Evolutionary conservation across 805 yeast genomes (phyloP).

Genomic region (Komagataella kurtzmanii): DNA sequence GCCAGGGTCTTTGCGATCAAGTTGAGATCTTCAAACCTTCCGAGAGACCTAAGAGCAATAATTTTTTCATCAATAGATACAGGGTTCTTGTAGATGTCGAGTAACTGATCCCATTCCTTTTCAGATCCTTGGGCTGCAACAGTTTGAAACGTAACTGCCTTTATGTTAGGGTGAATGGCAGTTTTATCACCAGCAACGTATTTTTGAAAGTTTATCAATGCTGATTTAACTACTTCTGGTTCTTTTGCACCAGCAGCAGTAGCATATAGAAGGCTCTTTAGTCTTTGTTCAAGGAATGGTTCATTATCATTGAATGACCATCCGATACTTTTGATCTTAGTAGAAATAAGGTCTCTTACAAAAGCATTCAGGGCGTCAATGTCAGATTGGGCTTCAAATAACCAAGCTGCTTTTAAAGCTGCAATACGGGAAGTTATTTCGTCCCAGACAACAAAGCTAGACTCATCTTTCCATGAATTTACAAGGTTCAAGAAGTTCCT

Average conservation of each 20-base stretch:
- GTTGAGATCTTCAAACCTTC: slow-evolving; percentile 40
- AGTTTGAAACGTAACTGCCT: slow-evolving; percentile 49
- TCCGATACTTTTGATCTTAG: slow-evolving; percentile 44
- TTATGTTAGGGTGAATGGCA: slow-evolving; percentile 65
- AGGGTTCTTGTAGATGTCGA: slow-evolving; percentile 47
- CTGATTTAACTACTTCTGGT: slow-evolving; percentile 29
- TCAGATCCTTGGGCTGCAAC: slow-evolving; percentile 54
- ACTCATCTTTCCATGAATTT: slow-evolving; percentile 44
- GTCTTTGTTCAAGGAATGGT: slow-evolving; percentile 47
- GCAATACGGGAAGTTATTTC: slow-evolving; percentile 37
- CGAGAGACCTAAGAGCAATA: slow-evolving; percentile 57
- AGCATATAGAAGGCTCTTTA: slow-evolving; percentile 51
- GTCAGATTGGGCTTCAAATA: slow-evolving; percentile 35
- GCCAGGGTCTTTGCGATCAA: slow-evolving; percentile 43
- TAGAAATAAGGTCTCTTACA: slow-evolving; percentile 37
- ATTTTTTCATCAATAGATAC: slow-evolving; percentile 51
- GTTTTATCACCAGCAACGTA: slow-evolving; percentile 49
- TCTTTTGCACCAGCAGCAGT: slow-evolving; percentile 45
- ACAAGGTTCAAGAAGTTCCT: slow-evolving; percentile 46
- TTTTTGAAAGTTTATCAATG: slow-evolving; percentile 32
- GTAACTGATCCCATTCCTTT: slow-evolving; percentile 49
- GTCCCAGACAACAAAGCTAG: slow-evolving; percentile 57
- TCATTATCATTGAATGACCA: slow-evolving; percentile 46
- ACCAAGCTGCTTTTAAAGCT: slow-evolving; percentile 36
- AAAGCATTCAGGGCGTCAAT: slow-evolving; percentile 37